Conservation (phyloP, 2,329 filamentous ascomycete genomes). For the Neophaeococcomyces mojaviensis region DNA sequence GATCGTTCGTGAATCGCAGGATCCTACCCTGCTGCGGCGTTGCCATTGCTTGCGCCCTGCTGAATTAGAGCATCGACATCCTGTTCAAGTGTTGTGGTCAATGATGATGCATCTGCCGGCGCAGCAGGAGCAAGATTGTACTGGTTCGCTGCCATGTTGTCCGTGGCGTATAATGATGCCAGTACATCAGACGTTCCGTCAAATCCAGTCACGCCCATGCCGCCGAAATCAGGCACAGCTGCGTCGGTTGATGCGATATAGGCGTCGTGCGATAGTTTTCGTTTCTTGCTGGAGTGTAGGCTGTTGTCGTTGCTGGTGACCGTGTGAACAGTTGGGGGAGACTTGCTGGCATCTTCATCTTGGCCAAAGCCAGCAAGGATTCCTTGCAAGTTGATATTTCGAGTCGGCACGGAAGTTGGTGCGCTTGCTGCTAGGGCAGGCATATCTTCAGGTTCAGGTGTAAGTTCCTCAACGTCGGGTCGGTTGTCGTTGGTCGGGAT, state of each 20-base stretch:
- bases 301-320: constrained; percentile 18
- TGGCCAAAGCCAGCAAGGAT: constrained; percentile 17
- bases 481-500: constrained; percentile 29
- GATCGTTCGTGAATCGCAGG: no score
- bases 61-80: constrained; percentile 5
- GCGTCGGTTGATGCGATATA: constrained; percentile 35
- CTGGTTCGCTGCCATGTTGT: no score
- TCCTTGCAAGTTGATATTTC: constrained; percentile 18
- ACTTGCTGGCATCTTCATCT: constrained; percentile 10
- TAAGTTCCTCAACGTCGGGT: constrained; percentile 22
- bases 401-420: background rate
- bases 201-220: constrained; percentile 21
- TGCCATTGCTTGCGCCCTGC: background rate
- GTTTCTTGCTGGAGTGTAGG: constrained; percentile 33
- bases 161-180: no score
- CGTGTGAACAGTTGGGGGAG: constrained; percentile 3
- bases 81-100: background rate
- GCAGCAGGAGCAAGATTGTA: background rate
- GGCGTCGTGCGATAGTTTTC: constrained; percentile 38
- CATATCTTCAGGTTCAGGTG: constrained; percentile 17
- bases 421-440: background rate
- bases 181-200: constrained; percentile 4
- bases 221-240: constrained; percentile 31
- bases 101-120: background rate
- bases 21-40: background rate